Base-by-base conservation (phyloP, 1,284 basidiomycete species). In the Leccinum holopus region DNA sequence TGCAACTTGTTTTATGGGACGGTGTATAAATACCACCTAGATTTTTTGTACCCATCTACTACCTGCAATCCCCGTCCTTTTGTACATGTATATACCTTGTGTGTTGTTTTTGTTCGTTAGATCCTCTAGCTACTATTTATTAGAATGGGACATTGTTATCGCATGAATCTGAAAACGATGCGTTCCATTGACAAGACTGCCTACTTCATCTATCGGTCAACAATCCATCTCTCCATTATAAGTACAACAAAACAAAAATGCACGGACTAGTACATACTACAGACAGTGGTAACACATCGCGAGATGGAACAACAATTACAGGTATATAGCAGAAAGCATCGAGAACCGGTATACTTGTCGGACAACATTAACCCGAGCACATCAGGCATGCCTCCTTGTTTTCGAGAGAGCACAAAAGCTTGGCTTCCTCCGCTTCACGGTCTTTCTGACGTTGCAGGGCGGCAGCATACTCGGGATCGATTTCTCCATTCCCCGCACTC, bases 311-410 rank as follows among this genome's bases (percentile, higher is more conserved):
- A 7, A 52, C 39, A 58, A 63, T 53, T 5, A 54, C 32, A 63
- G 37, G 41, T 53, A 56, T 60, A 63, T 54, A 63, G 47, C 57
- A 59, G 3, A 67, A 21, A 57, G 35, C 32, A 56, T 8, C 2
- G 47, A 49, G 32, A 52, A 62, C 52, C 11, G 25, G 37, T 16
- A 52, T 18, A 14, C 51, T 59, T 57, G 7, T 41, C 30, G 25
- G 18, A 21, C n/a, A 52, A 37, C 18, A 37, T 84, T 75, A 91
- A 61, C 87, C 89, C 65, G 91, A 93, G 77, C 91, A 93, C 91
- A 93, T 93, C 72, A 92, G 69, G 70, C 91, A 93, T 2, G 88
- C 91, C 61, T 93, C 91, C 80, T 93, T 93, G 78, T 97, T 97
- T 76, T 95, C 92, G 44, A 97, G 66, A 57, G 90, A 92, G 73